A percentile compares a stretch with the other conserved stretches of the same genome.
Conservation (phyloP, 2,329 filamentous ascomycete species). For the Aspergillus hortae region DNA sequence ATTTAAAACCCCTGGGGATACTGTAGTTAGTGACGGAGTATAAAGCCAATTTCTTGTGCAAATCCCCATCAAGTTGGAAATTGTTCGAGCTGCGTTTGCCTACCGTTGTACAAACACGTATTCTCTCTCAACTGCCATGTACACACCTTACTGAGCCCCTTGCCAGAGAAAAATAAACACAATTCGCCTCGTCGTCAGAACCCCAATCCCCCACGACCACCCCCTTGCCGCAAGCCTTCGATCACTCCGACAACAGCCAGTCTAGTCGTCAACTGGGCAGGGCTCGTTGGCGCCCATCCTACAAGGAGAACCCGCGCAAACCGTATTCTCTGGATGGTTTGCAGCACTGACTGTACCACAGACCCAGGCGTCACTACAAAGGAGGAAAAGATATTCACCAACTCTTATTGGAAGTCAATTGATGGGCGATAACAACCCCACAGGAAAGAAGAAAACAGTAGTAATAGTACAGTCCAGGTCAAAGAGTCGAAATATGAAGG, state of each 20-base stretch:
- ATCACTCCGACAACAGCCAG: background rate
- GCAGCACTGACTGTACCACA: too few relatives aligned
- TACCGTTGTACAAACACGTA: too few relatives aligned
- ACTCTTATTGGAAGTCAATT: background rate
- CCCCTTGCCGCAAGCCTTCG: background rate
- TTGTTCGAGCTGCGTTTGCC: too few relatives aligned
- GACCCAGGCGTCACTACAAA: too few relatives aligned
- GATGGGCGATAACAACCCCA: background rate
- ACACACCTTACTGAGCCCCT: too few relatives aligned
- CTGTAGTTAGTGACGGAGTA: too few relatives aligned
- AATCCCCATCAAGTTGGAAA: too few relatives aligned
- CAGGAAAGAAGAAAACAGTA: conserved; percentile 10
- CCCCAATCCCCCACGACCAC: background rate
- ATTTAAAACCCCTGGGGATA: background rate
- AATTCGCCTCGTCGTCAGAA: background rate
- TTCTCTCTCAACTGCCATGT: too few relatives aligned
- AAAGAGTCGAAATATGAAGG: conserved; percentile 13
- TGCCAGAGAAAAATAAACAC: too few relatives aligned
- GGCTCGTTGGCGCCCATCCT: background rate
- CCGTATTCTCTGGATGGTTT: too few relatives aligned
- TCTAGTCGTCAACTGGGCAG: background rate
- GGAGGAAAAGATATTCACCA: background rate
- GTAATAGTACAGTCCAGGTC: conserved; percentile 20
- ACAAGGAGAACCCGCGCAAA: too few relatives aligned
- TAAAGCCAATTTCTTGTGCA: too few relatives aligned